A percentile compares a stretch with the other conserved stretches of the same genome.
Conservation (phyloP, 2,329 filamentous ascomycete species). For the Rhytidhysteron rufulum region DNA sequence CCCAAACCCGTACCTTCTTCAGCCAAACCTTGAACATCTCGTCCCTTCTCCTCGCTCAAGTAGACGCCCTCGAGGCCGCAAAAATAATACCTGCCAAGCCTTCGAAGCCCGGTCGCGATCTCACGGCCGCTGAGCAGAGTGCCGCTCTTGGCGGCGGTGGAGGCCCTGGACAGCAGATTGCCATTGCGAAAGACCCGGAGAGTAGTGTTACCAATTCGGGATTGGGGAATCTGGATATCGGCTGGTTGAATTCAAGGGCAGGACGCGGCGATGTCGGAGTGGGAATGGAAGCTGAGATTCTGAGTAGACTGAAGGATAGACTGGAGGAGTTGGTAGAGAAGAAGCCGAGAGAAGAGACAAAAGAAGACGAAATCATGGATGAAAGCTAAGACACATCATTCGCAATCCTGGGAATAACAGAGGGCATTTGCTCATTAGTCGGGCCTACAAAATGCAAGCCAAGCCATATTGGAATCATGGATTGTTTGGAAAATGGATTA, state of each 20-base stretch:
- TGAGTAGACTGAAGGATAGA: conserved; percentile 59
- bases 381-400: too few relatives aligned
- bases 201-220: conserved; percentile 42
- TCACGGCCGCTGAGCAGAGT: background rate
- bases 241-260: conserved; percentile 83
- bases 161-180: background rate
- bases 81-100: conserved; percentile 26
- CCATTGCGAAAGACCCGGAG: conserved; percentile 14
- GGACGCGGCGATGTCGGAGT: conserved; percentile 75
- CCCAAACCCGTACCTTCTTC: conserved; percentile 59
- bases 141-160: background rate
- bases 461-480: too few relatives aligned
- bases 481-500: too few relatives aligned
- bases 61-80: conserved; percentile 26
- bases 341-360: conserved; percentile 11
- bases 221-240: conserved; percentile 66
- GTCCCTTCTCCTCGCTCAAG: conserved; percentile 23
- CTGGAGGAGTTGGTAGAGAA: conserved; percentile 38
- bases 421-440: too few relatives aligned
- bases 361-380: conserved; percentile 2
- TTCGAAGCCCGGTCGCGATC: background rate
- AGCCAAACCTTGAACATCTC: conserved; percentile 57
- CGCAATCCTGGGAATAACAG: too few relatives aligned
- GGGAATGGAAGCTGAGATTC: conserved; percentile 79
- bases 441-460: too few relatives aligned